Conservation (phyloP, 2,329 filamentous ascomycete species). For the Paecilomyces sp. region DNA sequence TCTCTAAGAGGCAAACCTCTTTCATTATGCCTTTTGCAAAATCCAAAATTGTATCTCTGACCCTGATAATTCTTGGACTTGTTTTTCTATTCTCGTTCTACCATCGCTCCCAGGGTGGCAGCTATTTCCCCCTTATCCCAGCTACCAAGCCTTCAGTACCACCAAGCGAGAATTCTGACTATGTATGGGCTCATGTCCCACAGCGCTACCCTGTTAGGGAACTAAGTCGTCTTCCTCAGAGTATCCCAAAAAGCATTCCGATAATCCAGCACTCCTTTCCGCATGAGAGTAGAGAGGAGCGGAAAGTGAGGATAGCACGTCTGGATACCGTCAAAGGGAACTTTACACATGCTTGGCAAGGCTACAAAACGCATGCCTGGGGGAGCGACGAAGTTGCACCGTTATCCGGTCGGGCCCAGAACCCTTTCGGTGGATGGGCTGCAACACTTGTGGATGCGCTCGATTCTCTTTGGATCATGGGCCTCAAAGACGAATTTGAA, state of each 20-base stretch:
- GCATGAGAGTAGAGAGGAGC: background rate
- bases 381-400: slow-evolving; percentile 80
- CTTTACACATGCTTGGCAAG: slow-evolving; percentile 67
- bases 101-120: background rate
- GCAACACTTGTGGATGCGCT: slow-evolving; percentile 75
- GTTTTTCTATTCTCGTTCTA: background rate
- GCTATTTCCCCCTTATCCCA: background rate
- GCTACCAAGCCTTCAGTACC: background rate
- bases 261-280: slow-evolving; percentile 2
- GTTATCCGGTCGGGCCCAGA: slow-evolving; percentile 55
- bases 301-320: background rate
- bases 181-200: background rate
- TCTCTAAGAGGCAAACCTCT: background rate
- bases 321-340: slow-evolving; percentile 58
- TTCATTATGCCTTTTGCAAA: background rate
- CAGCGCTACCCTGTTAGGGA: background rate
- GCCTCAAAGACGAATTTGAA: slow-evolving; percentile 65
- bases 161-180: background rate
- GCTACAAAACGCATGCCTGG: slow-evolving; percentile 72
- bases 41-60: background rate
- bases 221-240: background rate
- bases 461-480: slow-evolving; percentile 81
- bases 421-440: slow-evolving; percentile 82
- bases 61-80: background rate
- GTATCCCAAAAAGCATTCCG: background rate